Conservation (phyloP, 2,329 filamentous ascomycete species). For the Xylaria sp. region DNA sequence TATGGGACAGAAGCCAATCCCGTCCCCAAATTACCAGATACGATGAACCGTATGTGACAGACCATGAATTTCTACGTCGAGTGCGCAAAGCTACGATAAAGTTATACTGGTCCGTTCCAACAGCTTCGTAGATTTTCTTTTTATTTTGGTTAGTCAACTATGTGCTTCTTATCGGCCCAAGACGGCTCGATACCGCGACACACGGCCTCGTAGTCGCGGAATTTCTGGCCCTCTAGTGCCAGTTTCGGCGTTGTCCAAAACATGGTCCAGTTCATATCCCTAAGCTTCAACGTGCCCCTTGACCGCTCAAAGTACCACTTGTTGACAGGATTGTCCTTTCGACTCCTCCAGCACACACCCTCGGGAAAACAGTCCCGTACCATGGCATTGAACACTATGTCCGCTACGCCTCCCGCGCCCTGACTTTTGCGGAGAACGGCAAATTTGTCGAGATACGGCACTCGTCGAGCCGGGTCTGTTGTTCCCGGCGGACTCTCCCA, state of each 20-base stretch:
- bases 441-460: conserved; percentile 98
- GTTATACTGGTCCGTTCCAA: background rate
- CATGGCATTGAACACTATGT: conserved; percentile 97
- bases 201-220: conserved; percentile 78
- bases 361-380: conserved; percentile 86
- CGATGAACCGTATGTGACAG: conserved; percentile 1
- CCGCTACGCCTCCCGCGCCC: conserved; percentile 90
- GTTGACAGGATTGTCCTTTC: conserved; percentile 93
- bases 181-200: conserved; percentile 72
- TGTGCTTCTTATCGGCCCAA: conserved; percentile 69
- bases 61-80: background rate
- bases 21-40: background rate
- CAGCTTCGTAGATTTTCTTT: conserved; percentile 6
- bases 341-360: conserved; percentile 91
- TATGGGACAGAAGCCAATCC: background rate
- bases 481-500: conserved; percentile 82
- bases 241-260: conserved; percentile 90
- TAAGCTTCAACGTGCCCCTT: conserved; percentile 82
- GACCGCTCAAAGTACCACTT: conserved; percentile 99
- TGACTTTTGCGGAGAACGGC: conserved; percentile 90
- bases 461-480: conserved; percentile 69
- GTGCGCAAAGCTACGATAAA: background rate
- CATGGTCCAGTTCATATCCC: conserved; percentile 92
- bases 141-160: conserved; percentile 60
- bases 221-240: conserved; percentile 62